A percentile compares a stretch with the other conserved stretches of the same genome.
These are phyloP conservation scores for Microstegium vimineum DNA, from an alignment of 176 grass and related monocot genomes.

Conservation along the genomic window DNA sequence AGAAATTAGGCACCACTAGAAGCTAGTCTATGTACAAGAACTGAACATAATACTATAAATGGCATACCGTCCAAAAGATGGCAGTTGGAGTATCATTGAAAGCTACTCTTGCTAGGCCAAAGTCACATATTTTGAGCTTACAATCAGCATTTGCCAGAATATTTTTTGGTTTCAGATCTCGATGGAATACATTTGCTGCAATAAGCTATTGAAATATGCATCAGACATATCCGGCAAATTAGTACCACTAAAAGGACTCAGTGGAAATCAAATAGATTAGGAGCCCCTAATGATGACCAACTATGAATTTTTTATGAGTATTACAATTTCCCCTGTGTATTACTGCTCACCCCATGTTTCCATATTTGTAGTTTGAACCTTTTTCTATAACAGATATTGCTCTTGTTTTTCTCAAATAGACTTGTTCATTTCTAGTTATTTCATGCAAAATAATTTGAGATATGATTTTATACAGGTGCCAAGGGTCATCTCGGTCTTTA, in stretches of 20 bases:
- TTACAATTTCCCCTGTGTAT: not conserved
- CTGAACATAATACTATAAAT: not conserved
- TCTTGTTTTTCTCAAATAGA: not conserved
- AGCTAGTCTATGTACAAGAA: conserved; percentile 12
- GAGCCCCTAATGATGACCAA: not conserved
- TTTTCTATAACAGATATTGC: not conserved
- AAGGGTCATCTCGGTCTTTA: too few relatives aligned
- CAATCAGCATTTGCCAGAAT: conserved; percentile 98
- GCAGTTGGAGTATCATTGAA: conserved; percentile 91
- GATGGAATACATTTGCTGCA: conserved; percentile 96
- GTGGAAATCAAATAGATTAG: not conserved
- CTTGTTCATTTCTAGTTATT: not conserved
- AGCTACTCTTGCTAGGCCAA: conserved; percentile 91
- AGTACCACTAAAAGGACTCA: not conserved
- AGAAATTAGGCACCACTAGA: conserved; percentile 16
- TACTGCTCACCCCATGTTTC: not conserved
- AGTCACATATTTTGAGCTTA: conserved; percentile 99
- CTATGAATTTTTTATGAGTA: not conserved
- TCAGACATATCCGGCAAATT: conserved; percentile 32
- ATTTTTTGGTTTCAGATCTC: conserved; percentile 98
- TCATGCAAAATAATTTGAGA: not conserved
- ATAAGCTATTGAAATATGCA: conserved; percentile 43
- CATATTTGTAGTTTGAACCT: not conserved
- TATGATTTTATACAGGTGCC: not conserved
- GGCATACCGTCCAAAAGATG: conserved; percentile 91